Base-by-base conservation (phyloP, 2,329 filamentous ascomycete genomes). In the Trichoderma sp. region DNA sequence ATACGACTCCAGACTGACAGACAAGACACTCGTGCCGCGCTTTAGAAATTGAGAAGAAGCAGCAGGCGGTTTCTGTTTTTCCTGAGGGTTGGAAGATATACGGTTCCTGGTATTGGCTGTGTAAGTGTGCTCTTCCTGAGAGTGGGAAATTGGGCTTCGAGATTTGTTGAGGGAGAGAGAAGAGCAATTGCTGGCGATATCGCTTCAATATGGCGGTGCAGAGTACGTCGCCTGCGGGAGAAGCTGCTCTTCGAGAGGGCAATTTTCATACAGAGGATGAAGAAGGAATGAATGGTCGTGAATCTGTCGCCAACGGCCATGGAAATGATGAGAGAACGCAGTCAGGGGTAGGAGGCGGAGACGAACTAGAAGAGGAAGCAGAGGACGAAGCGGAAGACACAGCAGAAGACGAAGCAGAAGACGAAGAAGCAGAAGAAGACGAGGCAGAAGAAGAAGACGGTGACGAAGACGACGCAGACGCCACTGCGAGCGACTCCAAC, bases 401-500 rank as follows among this genome's bases (percentile, higher is more conserved):
- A 2, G 44, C 39, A 28, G 57, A 45, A 7, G 58, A 61, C 12
- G 50, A 50, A 30, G 50, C 45, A 15, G 39, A 45, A 28, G 24
- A 24, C 6, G 47, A 63, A 17, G 39, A n/a, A 7, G 52, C 45
- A 9, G 61, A 43, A 0, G 56, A 48, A 28, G 56, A 44, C 1
- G 51, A 44, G 19, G 54, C 26, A 1, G 61, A 52, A 26, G 19
- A 28, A 39, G 63, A 10, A 15, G 45, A 21, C 41, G 63, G 50
- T 24, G 63, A 71, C 50, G 69, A 67, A 48, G 70, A 5, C 70
- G 69, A 60, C 71, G 63, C 56, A 3, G 66, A 67, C n/a, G 65
- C 63, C 12, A 55, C 62, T 7, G 69, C 69, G 30, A 72, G 71
- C 63, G 75, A 74, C 44, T 70, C 71, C 2, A 70, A 64, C 19